Conservation (phyloP, 495 filamentous ascomycete genomes). For the Penicillium samsonianum region DNA sequence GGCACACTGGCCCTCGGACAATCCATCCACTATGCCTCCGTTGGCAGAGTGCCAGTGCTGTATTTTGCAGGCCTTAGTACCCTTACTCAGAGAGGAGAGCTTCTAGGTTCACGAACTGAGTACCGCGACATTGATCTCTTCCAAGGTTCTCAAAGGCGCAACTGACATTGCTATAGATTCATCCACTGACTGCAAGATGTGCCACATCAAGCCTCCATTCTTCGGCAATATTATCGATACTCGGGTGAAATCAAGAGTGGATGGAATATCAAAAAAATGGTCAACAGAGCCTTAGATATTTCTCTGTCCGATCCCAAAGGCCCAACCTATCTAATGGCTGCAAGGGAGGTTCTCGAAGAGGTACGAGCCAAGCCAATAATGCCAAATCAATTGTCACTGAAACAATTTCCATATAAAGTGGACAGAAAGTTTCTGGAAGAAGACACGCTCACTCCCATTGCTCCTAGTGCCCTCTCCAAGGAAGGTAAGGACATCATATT, state of each 20-base stretch:
- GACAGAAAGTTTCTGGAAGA: no score
- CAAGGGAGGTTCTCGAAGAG: slow-evolving; percentile 86
- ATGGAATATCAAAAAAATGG: slow-evolving; percentile 88
- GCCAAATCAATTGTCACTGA: no score
- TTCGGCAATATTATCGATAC: slow-evolving; percentile 88
- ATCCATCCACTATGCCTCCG: slow-evolving; percentile 82
- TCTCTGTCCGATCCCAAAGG: slow-evolving; percentile 74
- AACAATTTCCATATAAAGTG: no score
- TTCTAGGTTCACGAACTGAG: slow-evolving; percentile 80
- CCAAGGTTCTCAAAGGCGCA: no score
- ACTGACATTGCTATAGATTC: slow-evolving; percentile 12
- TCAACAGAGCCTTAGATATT: slow-evolving; percentile 84
- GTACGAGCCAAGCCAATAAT: no score
- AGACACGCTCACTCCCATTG: no score
- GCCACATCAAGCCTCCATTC: slow-evolving; percentile 83
- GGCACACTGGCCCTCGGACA: slow-evolving; percentile 84
- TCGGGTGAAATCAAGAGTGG: slow-evolving; percentile 81
- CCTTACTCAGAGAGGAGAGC: slow-evolving; percentile 81
- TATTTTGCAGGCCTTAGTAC: slow-evolving; percentile 86
- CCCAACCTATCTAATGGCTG: slow-evolving; percentile 77
- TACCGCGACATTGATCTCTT: slow-evolving; percentile 29
- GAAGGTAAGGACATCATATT: no score
- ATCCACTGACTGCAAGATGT: slow-evolving; percentile 96
- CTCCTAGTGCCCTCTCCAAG: no score
- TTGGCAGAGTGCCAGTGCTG: slow-evolving; percentile 76